Conservation (phyloP, 148 eudicot species). For the Pharnaceum exiguum region DNA sequence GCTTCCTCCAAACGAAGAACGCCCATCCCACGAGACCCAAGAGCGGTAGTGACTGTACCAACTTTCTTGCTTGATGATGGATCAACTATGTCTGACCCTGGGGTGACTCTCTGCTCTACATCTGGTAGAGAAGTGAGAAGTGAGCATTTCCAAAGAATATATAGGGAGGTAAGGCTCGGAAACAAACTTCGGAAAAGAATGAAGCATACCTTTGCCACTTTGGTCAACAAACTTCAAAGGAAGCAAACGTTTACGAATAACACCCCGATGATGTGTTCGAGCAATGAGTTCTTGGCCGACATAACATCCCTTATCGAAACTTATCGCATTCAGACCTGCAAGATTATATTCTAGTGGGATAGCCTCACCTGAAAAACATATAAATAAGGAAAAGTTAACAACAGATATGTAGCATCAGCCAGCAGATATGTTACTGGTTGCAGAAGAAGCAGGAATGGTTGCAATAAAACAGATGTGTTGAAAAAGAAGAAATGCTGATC, state of each 20-base stretch:
- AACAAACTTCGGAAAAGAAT: not conserved
- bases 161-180: not conserved
- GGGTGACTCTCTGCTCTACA: slow-evolving; percentile 63
- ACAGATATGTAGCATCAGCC: too few relatives aligned
- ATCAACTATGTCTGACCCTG: slow-evolving; percentile 51
- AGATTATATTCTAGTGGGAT: slow-evolving; percentile 95
- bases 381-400: not conserved
- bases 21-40: slow-evolving; percentile 82
- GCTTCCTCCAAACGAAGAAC: slow-evolving; percentile 73
- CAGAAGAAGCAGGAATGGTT: too few relatives aligned
- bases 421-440: too few relatives aligned
- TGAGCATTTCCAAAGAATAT: not conserved
- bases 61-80: slow-evolving; percentile 54
- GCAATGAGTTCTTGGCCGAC: slow-evolving; percentile 97
- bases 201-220: slow-evolving; percentile 52
- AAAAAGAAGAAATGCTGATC: too few relatives aligned
- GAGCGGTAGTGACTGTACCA: slow-evolving; percentile 70
- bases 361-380: slow-evolving; percentile 66
- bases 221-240: slow-evolving; percentile 69
- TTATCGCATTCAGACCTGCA: slow-evolving; percentile 81
- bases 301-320: slow-evolving; percentile 95
- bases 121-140: slow-evolving; percentile 30
- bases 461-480: too few relatives aligned
- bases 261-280: slow-evolving; percentile 92
- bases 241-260: slow-evolving; percentile 83